These are phyloP conservation scores for Conidiobolus incongruus DNA, from an alignment of 371 early-diverging fungal genomes.

Conservation along the genomic window DNA sequence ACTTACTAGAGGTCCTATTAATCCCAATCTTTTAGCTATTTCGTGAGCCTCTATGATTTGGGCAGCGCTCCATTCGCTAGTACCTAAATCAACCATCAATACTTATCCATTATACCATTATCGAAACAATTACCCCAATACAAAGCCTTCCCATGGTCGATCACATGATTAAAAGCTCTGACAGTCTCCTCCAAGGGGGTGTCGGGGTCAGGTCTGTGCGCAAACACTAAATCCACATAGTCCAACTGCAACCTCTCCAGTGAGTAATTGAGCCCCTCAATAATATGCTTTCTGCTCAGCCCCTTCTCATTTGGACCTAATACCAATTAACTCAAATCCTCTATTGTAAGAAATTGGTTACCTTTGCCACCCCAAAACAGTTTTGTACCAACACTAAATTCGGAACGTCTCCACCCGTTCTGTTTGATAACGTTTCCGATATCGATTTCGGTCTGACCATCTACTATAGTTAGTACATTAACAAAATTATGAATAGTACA, in stretches of 20 bases:
- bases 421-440: conserved; percentile 54
- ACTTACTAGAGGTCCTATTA: conserved; percentile 38
- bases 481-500: not conserved
- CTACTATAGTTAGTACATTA: conserved; percentile 5
- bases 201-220: conserved; percentile 50
- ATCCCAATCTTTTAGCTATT: conserved; percentile 34
- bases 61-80: conserved; percentile 65
- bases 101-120: not conserved
- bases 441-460: conserved; percentile 53
- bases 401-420: conserved; percentile 39
- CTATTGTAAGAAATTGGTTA: not conserved
- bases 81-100: conserved; percentile 7
- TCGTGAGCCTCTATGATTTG: conserved; percentile 53
- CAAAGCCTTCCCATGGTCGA: conserved; percentile 59
- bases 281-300: conserved; percentile 61
- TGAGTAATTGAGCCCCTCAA: conserved; percentile 57
- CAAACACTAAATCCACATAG: conserved; percentile 62
- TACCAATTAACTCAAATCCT: not conserved
- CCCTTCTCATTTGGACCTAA: conserved; percentile 55
- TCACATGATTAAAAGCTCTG: conserved; percentile 64
- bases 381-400: conserved; percentile 62
- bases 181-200: conserved; percentile 69
- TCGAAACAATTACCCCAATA: conserved; percentile 47
- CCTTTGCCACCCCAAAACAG: conserved; percentile 59
- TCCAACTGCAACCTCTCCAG: conserved; percentile 49